Evolutionary conservation across 2,329 filamentous ascomycete genomes (phyloP).

Genomic region (Penicillium sp.): DNA sequence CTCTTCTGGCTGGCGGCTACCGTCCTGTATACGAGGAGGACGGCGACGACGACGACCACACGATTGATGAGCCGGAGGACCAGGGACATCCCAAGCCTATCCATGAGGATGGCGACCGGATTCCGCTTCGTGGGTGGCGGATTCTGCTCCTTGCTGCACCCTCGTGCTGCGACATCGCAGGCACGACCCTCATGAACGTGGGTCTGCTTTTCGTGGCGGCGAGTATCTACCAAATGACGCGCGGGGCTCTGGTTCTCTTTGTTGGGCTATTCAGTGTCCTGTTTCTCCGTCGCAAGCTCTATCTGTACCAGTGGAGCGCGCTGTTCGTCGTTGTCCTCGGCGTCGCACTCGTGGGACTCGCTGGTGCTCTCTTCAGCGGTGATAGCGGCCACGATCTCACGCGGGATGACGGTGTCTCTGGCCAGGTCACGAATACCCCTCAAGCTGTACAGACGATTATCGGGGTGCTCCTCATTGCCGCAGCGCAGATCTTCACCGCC

Average conservation of each 20-base stretch:
- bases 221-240: constrained; percentile 98
- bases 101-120: constrained; percentile 55
- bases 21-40: constrained; percentile 58
- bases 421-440: constrained; percentile 47
- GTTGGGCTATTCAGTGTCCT: constrained; percentile 93
- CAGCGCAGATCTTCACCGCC: constrained; percentile 93
- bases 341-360: constrained; percentile 84
- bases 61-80: constrained; percentile 42
- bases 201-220: constrained; percentile 90
- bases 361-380: constrained; percentile 75
- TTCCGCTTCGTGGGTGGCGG: constrained; percentile 65
- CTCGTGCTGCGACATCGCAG: constrained; percentile 88
- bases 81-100: constrained; percentile 52
- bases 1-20: constrained; percentile 59
- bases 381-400: constrained; percentile 41
- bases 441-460: constrained; percentile 69
- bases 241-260: constrained; percentile 90
- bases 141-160: constrained; percentile 77
- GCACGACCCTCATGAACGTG: constrained; percentile 96
- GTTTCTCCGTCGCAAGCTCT: constrained; percentile 76
- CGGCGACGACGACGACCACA: constrained; percentile 45
- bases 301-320: constrained; percentile 88
- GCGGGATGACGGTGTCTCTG: constrained; percentile 26
- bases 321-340: constrained; percentile 83
- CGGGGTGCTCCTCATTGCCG: constrained; percentile 86